phyloP scores from a whole-genome alignment of 2,329 filamentous ascomycete species.

The Colletotrichum camelliae region DNA sequence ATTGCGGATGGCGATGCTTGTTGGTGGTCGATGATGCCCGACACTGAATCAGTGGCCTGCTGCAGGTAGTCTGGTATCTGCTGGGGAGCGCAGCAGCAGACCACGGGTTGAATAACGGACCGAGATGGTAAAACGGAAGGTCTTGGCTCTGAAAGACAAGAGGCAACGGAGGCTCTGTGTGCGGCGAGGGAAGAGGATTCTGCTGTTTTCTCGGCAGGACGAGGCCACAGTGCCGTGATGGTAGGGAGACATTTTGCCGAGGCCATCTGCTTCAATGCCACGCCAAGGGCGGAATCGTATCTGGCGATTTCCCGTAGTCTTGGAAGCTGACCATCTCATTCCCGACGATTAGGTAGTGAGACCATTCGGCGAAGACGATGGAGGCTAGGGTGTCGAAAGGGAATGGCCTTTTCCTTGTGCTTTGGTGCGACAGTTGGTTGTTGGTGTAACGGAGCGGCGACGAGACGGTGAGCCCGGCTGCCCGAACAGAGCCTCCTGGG shows the following conservation, averaged over 20 bases:
- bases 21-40: neutral
- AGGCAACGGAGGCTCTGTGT: neutral
- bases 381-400: neutral
- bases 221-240: slow-evolving; percentile 9
- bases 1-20: neutral
- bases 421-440: neutral
- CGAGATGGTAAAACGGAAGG: neutral
- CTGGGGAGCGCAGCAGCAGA: neutral
- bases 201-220: neutral
- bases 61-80: neutral
- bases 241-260: neutral
- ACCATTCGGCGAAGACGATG: neutral
- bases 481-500: neutral
- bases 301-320: neutral
- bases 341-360: neutral
- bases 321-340: neutral
- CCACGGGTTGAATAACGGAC: neutral
- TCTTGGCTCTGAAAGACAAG: neutral
- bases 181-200: neutral
- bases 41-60: neutral
- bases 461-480: neutral
- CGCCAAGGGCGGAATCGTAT: neutral
- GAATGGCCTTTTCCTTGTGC: neutral
- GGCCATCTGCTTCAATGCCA: neutral
- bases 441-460: neutral